A percentile compares a stretch with the other conserved stretches of the same genome.
Conservation (phyloP, 495 filamentous ascomycete genomes). For the Annulohypoxylon moriforme region DNA sequence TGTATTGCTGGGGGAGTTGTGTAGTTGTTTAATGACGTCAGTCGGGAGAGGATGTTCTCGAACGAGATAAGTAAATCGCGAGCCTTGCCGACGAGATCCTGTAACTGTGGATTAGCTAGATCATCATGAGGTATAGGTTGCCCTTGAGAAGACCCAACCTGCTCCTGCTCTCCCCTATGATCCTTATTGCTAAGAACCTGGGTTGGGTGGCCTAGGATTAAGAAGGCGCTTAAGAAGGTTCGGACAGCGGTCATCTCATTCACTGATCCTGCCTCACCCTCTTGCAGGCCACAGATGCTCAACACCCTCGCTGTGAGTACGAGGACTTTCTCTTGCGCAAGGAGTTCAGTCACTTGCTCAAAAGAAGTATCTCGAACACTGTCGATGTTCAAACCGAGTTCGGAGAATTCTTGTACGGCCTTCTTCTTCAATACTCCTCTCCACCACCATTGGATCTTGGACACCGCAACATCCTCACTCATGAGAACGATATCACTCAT, state of each 20-base stretch:
- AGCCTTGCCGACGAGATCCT: constrained; percentile 88
- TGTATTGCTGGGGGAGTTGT: constrained; percentile 69
- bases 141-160: constrained; percentile 62
- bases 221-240: constrained; percentile 90
- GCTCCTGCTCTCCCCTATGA: constrained; percentile 77
- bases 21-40: constrained; percentile 63
- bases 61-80: constrained; percentile 85
- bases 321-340: constrained; percentile 81
- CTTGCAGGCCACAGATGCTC: constrained; percentile 78
- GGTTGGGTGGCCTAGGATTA: constrained; percentile 92
- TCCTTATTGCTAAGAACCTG: constrained; percentile 88
- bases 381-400: constrained; percentile 78
- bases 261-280: constrained; percentile 73
- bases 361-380: constrained; percentile 79
- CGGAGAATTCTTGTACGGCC: constrained; percentile 72
- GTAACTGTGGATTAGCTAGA: constrained; percentile 67
- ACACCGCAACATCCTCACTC: constrained; percentile 73
- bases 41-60: constrained; percentile 75
- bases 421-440: constrained; percentile 68
- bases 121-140: constrained; percentile 62
- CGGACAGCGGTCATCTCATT: constrained; percentile 82
- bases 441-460: constrained; percentile 83
- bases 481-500: constrained; percentile 62
- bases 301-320: constrained; percentile 76
- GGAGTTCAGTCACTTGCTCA: constrained; percentile 79